phyloP scores from a whole-genome alignment of 768 basidiomycete genomes.

The Udeniomyces megalosporus region DNA sequence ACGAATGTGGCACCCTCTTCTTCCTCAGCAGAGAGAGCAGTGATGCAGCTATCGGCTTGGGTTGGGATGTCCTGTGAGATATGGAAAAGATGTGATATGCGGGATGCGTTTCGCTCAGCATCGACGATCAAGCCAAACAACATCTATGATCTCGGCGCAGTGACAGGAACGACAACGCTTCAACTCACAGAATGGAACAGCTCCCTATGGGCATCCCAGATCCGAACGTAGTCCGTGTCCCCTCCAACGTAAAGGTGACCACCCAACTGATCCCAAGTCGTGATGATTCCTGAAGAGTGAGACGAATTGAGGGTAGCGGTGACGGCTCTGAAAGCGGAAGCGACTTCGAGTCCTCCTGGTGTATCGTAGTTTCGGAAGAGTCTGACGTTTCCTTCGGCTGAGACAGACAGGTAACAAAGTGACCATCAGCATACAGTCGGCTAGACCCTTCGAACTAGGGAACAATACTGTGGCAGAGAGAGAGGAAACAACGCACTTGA shows the following conservation, averaged over 20 bases:
- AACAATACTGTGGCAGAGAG: neutral
- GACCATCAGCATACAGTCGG: neutral
- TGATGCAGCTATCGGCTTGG: slow-evolving; percentile 75
- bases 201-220: slow-evolving; percentile 93
- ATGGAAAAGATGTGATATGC: neutral
- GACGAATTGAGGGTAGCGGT: slow-evolving; percentile 43
- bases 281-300: slow-evolving; percentile 49
- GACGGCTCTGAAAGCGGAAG: slow-evolving; percentile 80
- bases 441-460: no score
- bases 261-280: slow-evolving; percentile 82
- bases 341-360: slow-evolving; percentile 61
- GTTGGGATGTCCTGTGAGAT: slow-evolving; percentile 63
- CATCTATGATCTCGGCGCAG: no score
- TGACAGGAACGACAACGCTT: no score
- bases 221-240: slow-evolving; percentile 68
- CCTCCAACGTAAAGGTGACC: slow-evolving; percentile 80
- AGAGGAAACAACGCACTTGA: slow-evolving; percentile 43
- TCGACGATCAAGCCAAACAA: neutral
- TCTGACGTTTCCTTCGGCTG: slow-evolving; percentile 83
- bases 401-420: neutral
- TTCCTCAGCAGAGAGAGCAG: slow-evolving; percentile 62
- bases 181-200: slow-evolving; percentile 50
- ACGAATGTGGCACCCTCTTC: slow-evolving; percentile 63
- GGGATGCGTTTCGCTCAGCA: neutral
- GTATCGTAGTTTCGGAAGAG: slow-evolving; percentile 86